Percentiles rank a stretch among this genome's conserved stretches.
phyloP scores from a whole-genome alignment of 2,329 filamentous ascomycete species.

The Botrytis hyacinthi region DNA sequence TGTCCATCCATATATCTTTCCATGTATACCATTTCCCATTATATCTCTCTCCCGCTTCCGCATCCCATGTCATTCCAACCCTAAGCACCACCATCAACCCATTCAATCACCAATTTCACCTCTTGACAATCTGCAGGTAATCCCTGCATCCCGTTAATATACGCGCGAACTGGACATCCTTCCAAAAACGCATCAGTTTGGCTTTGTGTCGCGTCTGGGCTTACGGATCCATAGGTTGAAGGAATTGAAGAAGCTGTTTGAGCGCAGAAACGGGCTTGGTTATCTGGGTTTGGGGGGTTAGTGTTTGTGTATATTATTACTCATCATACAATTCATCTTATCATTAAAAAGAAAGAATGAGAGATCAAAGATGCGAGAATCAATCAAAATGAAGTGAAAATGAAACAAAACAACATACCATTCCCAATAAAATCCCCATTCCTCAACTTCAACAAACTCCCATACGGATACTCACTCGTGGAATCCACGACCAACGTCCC shows the following conservation, averaged over 20 bases:
- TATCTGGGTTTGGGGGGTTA: not conserved
- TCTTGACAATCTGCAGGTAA: not conserved
- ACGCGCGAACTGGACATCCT: not conserved
- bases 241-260: not conserved
- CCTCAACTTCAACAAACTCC: not conserved
- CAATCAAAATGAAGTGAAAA: no score
- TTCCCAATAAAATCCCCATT: constrained; percentile 9
- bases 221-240: not conserved
- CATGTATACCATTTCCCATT: not conserved
- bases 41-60: no score
- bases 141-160: not conserved
- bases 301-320: not conserved
- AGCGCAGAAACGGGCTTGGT: constrained; percentile 11
- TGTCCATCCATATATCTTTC: not conserved
- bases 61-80: not conserved
- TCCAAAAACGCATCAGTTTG: not conserved
- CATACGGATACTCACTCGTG: constrained; percentile 14
- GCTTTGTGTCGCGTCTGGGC: not conserved
- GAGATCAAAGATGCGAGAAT: no score
- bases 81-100: constrained; percentile 34
- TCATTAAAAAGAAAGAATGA: not conserved
- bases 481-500: not conserved
- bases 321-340: no score
- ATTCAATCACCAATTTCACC: constrained; percentile 14
- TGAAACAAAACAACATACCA: not conserved